phyloP scores from a whole-genome alignment of 2,329 filamentous ascomycete species.

The Botrytis medusae region DNA sequence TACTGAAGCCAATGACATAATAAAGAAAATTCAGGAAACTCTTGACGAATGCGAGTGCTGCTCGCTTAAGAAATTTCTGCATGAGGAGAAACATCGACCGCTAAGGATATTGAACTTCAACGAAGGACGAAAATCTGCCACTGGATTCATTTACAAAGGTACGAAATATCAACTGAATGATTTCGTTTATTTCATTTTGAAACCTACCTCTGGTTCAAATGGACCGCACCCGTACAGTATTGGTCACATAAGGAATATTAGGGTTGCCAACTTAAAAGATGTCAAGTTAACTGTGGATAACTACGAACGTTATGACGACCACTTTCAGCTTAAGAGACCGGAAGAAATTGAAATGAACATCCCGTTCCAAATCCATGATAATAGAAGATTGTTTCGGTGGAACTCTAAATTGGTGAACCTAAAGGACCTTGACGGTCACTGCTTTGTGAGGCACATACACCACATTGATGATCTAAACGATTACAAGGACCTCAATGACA shows the following conservation, averaged over 20 bases:
- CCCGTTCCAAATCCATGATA: conserved; percentile 21
- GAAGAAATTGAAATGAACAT: not conserved
- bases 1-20: conserved; percentile 1
- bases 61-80: not conserved
- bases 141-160: not conserved
- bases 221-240: conserved; percentile 25
- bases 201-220: not conserved
- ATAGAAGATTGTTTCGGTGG: conserved; percentile 18
- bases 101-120: not conserved
- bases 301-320: conserved; percentile 22
- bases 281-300: conserved; percentile 1
- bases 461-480: conserved; percentile 26
- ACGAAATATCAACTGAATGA: conserved; percentile 22
- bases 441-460: conserved; percentile 24
- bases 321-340: conserved; percentile 4
- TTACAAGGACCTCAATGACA: conserved; percentile 28
- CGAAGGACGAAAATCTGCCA: not conserved
- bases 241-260: conserved; percentile 23
- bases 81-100: not conserved
- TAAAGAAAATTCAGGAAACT: not conserved
- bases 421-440: conserved; percentile 26
- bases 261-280: not conserved
- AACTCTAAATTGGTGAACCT: not conserved
- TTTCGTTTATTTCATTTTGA: conserved; percentile 24
- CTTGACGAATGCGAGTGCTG: not conserved